Base-by-base conservation (phyloP, 2,329 filamentous ascomycete genomes). In the Clarireedia paspali region DNA sequence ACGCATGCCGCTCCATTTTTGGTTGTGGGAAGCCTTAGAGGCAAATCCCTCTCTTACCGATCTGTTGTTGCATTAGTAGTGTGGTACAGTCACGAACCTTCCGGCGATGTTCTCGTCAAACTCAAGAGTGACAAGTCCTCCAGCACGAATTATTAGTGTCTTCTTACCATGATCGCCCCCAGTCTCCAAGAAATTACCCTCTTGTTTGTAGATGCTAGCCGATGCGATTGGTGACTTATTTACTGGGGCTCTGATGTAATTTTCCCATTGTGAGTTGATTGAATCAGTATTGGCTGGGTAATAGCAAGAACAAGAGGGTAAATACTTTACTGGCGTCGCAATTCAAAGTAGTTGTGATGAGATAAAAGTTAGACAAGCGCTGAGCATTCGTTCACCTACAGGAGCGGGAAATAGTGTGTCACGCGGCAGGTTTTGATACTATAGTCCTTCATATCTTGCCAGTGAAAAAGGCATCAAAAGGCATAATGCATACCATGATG, bases 31-130 rank as follows among this genome's bases (percentile, higher is more conserved):
- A 70, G 64, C 14, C 61, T 56, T 12, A 72, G 53, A 10, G 71
- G 68, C 6, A 71, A 59, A 57, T 72, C 68, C 55, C 68, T 63
- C n/a, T 60, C 61, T 36, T 65, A 50, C 14, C 58, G 53, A 44
- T 71, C 68, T 20, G 66, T 68, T 5, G 70, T 72, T 4, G 70
- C 67, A 63, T 73, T 70, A 23, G 66, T 10, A 4, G 30, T 4
- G 9, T 9, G 12, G 30, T 9, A 12, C 30, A 34, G 26, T 40
- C 26, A 59, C 67, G 50, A 63, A 73, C 72, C 70, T 65, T 48
- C 73, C 72, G 46, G 66, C 68, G 57, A 73, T 72, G 53, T 75
- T 74, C 63, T 75, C 69, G 4, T 59, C 65, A 57, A 75, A 75
- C 53, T 72, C 71, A 47, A 72, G 67, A 5, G 70, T 73, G 55